Conservation (phyloP, 179 eudicot genomes). For the Sideroxylon spinosum region DNA sequence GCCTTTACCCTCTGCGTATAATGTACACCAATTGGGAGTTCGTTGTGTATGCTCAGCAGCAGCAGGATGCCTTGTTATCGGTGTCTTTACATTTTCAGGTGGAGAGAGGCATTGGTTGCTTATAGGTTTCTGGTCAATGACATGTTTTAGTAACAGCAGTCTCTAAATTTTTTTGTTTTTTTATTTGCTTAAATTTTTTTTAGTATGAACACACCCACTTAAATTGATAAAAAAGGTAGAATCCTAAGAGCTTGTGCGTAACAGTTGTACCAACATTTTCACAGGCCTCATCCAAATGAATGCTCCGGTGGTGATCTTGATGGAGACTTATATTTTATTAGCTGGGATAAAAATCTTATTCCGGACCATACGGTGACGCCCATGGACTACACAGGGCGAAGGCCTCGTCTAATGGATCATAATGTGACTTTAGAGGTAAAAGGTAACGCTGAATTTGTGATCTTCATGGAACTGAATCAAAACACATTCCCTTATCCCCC, state of each 20-base stretch:
- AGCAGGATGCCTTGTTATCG: background rate
- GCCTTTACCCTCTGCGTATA: background rate
- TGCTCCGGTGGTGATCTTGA: conserved; percentile 99
- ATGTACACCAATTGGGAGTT: background rate
- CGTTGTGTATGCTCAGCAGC: background rate
- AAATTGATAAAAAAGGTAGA: background rate
- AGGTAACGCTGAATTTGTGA: background rate
- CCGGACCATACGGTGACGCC: conserved; percentile 71
- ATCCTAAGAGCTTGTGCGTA: background rate
- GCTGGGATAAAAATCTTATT: conserved; percentile 80
- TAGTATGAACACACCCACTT: background rate
- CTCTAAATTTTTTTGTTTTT: background rate
- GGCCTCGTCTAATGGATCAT: conserved; percentile 92
- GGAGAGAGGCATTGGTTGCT: background rate
- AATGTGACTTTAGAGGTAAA: conserved; percentile 76
- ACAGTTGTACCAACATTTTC: background rate
- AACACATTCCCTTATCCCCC: background rate
- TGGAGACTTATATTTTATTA: conserved; percentile 83
- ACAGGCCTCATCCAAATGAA: conserved; percentile 98
- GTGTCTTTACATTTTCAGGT: background rate
- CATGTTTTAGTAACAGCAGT: background rate
- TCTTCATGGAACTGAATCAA: background rate
- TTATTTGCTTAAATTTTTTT: background rate
- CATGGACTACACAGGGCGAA: conserved; percentile 88
- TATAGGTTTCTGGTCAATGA: background rate